phyloP scores from a whole-genome alignment of 73 alveolate species.

The Blepharisma stoltei region DNA sequence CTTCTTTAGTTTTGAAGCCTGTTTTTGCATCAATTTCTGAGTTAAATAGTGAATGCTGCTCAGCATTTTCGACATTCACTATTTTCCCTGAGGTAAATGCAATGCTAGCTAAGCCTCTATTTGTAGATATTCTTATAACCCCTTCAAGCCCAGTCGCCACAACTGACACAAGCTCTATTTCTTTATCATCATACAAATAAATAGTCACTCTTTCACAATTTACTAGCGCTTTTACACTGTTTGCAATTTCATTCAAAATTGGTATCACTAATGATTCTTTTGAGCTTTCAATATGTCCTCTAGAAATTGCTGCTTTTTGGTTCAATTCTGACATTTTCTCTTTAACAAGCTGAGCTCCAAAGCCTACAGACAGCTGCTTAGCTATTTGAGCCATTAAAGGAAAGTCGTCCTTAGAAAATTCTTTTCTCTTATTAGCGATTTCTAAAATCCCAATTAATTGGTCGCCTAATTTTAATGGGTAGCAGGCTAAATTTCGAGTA shows the following conservation, averaged over 20 bases:
- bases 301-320: not conserved
- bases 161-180: not conserved
- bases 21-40: not conserved
- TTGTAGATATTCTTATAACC: not conserved
- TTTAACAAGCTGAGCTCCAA: not conserved
- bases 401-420: not conserved
- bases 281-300: conserved; percentile 5
- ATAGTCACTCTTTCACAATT: not conserved
- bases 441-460: conserved; percentile 13
- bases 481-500: not conserved
- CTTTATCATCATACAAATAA: not conserved
- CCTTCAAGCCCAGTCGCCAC: not conserved
- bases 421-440: conserved; percentile 21
- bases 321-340: not conserved
- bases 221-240: not conserved
- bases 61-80: not conserved
- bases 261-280: not conserved
- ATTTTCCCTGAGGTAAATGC: not conserved
- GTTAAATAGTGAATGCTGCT: not conserved
- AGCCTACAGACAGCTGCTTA: conserved; percentile 12
- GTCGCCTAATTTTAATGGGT: not conserved
- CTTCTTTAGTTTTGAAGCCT: conserved; percentile 1
- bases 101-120: not conserved
- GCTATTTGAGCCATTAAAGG: not conserved
- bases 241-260: not conserved